Percentiles rank a stretch among this genome's conserved stretches.
phyloP scores from a whole-genome alignment of 2,329 filamentous ascomycete genomes.

The Aspergillus uvarum region DNA sequence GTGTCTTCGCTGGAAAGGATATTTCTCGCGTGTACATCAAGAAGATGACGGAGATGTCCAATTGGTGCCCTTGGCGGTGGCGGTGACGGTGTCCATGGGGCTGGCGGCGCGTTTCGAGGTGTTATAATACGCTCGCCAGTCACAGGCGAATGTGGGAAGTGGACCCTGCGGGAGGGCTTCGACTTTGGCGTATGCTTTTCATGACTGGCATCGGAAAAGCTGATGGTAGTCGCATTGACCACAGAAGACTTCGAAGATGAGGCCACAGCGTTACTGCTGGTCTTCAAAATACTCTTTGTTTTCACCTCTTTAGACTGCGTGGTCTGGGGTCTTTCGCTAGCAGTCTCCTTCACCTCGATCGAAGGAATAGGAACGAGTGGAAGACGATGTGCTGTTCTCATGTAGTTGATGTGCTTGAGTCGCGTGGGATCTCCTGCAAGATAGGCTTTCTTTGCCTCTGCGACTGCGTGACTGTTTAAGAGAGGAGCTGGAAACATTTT shows the following conservation, averaged over 20 bases:
- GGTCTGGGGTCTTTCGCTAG: no score
- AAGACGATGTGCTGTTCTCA: no score
- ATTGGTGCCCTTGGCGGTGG: neutral
- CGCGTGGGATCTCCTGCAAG: no score
- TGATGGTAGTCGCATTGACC: neutral
- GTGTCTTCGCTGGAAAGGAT: no score
- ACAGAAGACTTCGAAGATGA: neutral
- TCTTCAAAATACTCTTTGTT: neutral
- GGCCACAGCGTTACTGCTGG: neutral
- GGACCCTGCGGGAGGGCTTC: conserved; percentile 11
- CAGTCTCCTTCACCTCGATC: no score
- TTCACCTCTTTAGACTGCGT: no score
- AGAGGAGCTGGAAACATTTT: no score
- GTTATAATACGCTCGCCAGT: conserved; percentile 4
- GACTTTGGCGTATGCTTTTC: neutral
- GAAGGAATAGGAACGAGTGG: no score
- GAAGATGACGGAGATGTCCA: conserved; percentile 5
- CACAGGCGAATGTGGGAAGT: conserved; percentile 14
- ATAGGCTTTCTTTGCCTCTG: no score
- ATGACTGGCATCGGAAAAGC: neutral
- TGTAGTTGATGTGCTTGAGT: no score
- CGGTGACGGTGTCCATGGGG: neutral
- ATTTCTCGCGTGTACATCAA: neutral
- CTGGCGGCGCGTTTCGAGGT: conserved; percentile 12
- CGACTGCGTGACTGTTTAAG: no score